These are phyloP conservation scores for Cicer cuneatum DNA, from an alignment of 306 rosid genomes.

Conservation along the genomic window DNA sequence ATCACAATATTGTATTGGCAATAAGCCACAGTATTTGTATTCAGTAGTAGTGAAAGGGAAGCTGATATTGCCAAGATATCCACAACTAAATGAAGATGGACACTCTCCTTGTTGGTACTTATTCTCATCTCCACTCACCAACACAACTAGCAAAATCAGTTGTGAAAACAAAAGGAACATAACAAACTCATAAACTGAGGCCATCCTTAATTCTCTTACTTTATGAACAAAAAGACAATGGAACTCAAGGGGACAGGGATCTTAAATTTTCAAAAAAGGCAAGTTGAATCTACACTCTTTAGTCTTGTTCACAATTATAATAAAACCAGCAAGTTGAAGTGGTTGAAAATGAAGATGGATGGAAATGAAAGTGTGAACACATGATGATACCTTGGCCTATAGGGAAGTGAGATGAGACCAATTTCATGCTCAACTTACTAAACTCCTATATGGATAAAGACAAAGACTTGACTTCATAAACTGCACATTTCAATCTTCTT, in stretches of 20 bases:
- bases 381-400: neutral
- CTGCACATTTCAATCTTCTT: conserved; percentile 23
- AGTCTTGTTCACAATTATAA: neutral
- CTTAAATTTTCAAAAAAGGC: neutral
- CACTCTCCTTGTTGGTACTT: neutral
- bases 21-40: conserved; percentile 47
- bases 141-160: conserved; percentile 15
- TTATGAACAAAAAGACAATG: conserved; percentile 12
- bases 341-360: neutral
- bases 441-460: neutral
- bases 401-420: neutral
- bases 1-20: conserved; percentile 31
- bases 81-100: conserved; percentile 42
- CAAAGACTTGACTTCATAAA: conserved; percentile 37
- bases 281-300: conserved; percentile 1
- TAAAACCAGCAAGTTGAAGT: neutral
- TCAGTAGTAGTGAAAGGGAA: conserved; percentile 45
- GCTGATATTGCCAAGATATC: conserved; percentile 35
- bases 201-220: conserved; percentile 27
- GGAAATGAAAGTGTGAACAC: conserved; percentile 8
- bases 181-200: neutral
- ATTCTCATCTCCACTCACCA: neutral
- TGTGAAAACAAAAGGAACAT: conserved; percentile 22
- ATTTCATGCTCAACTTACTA: conserved; percentile 10
- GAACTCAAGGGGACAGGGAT: neutral